A percentile compares a stretch with the other conserved stretches of the same genome.
Conservation (phyloP, 345 rosid species). For the Carallia pectinifolia region DNA sequence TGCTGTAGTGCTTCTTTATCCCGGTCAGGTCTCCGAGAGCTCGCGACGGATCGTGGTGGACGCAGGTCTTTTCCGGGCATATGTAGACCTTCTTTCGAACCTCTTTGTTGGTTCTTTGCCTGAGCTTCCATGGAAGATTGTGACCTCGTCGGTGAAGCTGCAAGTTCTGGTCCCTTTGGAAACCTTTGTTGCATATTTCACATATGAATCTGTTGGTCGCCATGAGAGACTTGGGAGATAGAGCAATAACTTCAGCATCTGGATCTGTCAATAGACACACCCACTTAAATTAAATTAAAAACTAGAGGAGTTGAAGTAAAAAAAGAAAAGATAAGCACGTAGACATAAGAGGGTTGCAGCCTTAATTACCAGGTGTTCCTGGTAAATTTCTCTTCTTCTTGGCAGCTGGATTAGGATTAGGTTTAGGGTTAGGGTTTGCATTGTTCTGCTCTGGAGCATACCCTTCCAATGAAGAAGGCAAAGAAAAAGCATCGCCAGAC, state of each 20-base stretch:
- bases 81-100: conserved; percentile 73
- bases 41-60: conserved; percentile 79
- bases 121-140: conserved; percentile 94
- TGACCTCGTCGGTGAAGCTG: conserved; percentile 97
- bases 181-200: conserved; percentile 96
- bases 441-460: conserved; percentile 48
- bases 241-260: conserved; percentile 93
- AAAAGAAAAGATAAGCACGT: neutral
- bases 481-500: conserved; percentile 63
- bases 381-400: conserved; percentile 90
- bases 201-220: conserved; percentile 88
- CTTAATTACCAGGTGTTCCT: conserved; percentile 75
- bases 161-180: conserved; percentile 93
- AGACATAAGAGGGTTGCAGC: neutral
- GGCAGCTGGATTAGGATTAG: conserved; percentile 45
- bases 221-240: conserved; percentile 89
- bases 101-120: conserved; percentile 69
- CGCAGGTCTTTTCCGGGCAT: conserved; percentile 90
- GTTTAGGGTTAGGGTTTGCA: conserved; percentile 65
- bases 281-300: too few species aligned
- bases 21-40: conserved; percentile 98
- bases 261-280: conserved; percentile 55
- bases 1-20: conserved; percentile 86
- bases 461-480: conserved; percentile 50
- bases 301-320: too few species aligned